phyloP scores from a whole-genome alignment of 2,329 filamentous ascomycete genomes.

The Achaetomium macrosporum region DNA sequence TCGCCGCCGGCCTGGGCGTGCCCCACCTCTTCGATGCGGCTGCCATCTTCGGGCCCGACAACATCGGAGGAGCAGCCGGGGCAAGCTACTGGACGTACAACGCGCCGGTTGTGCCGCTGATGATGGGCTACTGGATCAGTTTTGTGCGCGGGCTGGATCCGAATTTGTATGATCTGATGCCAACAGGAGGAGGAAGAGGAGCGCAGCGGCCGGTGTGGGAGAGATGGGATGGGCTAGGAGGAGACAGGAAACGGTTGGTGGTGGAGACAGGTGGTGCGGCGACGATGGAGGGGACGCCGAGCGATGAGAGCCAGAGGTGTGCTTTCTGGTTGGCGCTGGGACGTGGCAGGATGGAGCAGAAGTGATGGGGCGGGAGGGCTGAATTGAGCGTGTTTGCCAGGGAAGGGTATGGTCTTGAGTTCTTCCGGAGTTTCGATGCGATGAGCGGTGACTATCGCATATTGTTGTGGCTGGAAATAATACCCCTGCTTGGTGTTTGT shows the following conservation, averaged over 20 bases:
- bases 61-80: constrained; percentile 27
- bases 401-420: too few relatives aligned
- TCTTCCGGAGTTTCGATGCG: too few relatives aligned
- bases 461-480: too few relatives aligned
- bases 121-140: constrained; percentile 46
- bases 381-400: too few relatives aligned
- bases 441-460: too few relatives aligned
- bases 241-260: constrained; percentile 34
- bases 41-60: constrained; percentile 44
- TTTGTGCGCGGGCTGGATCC: constrained; percentile 44
- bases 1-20: constrained; percentile 38
- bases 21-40: constrained; percentile 43
- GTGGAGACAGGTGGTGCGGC: constrained; percentile 35
- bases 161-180: constrained; percentile 31
- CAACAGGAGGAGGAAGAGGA: constrained; percentile 17
- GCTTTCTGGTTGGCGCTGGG: constrained; percentile 37
- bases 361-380: background rate
- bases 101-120: constrained; percentile 38
- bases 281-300: constrained; percentile 35
- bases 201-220: constrained; percentile 34
- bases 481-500: too few relatives aligned
- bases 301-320: constrained; percentile 34
- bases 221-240: constrained; percentile 30
- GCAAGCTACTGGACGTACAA: constrained; percentile 41
- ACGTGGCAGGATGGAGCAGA: constrained; percentile 31